These are phyloP conservation scores for Fomes fomentarius DNA, from an alignment of 1,284 basidiomycete species.

Conservation along the genomic window DNA sequence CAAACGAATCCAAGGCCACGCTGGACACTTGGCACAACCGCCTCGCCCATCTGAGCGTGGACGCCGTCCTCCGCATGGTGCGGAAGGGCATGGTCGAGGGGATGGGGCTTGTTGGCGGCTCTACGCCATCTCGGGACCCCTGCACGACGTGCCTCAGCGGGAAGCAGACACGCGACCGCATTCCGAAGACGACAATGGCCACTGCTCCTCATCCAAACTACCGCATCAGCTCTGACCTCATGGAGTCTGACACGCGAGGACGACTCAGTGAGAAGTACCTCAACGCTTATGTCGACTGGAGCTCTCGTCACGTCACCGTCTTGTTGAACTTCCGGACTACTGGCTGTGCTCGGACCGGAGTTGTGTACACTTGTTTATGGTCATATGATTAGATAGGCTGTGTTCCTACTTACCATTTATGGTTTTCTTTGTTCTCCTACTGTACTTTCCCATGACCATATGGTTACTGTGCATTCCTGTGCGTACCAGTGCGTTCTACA, in stretches of 20 bases:
- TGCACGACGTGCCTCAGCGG: slow-evolving; percentile 17
- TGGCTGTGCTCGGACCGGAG: too few relatives aligned
- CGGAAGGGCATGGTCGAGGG: slow-evolving; percentile 18
- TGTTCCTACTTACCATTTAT: too few relatives aligned
- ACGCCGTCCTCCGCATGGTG: slow-evolving; percentile 17
- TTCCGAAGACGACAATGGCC: slow-evolving; percentile 3
- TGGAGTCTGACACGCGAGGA: slow-evolving; percentile 7
- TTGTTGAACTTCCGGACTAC: too few relatives aligned
- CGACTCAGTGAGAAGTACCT: slow-evolving; percentile 13
- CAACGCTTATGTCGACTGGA: slow-evolving; percentile 12
- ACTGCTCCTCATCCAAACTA: background rate
- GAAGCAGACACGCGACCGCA: slow-evolving; percentile 19
- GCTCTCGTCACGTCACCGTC: slow-evolving; percentile 8
- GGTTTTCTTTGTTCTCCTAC: too few relatives aligned
- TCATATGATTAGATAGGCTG: too few relatives aligned
- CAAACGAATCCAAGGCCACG: slow-evolving; percentile 8
- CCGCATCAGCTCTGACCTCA: slow-evolving; percentile 15
- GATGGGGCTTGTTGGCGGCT: slow-evolving; percentile 10
- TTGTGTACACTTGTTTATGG: too few relatives aligned
- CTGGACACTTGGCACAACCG: slow-evolving; percentile 30
- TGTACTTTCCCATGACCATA: too few relatives aligned
- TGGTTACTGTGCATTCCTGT: too few relatives aligned
- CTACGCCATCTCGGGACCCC: background rate
- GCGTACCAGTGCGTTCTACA: too few relatives aligned
- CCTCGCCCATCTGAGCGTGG: slow-evolving; percentile 28